Base-by-base conservation (phyloP, 2,329 filamentous ascomycete species). In the Lachnellula hyalina region DNA sequence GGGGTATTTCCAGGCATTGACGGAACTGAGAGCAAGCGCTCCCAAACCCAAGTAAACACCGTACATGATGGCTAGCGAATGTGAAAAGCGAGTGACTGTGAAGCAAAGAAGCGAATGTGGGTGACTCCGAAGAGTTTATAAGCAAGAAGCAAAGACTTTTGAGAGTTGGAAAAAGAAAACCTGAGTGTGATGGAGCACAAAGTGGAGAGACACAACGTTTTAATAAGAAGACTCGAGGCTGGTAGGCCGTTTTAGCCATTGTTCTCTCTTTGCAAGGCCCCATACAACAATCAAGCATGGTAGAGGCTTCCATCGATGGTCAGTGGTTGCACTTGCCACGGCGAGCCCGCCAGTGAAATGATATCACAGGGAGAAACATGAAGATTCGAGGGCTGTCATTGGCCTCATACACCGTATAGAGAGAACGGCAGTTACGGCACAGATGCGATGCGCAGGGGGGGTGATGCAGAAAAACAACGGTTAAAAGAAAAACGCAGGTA, bases 1-100 rank as follows among this genome's bases (percentile, higher is more conserved):
- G 12, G 62, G 62, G 38, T 60, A 64, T 12, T 49, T 52, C 52
- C 54, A 57, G 41, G 62, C 62, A 49, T 50, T 57, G 53, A 51
- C 61, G 12, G 46, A 38, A 12, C 51, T 44, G 21, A 61, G 56
- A 52, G 58, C 61, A 53, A 64, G 28, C 35, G 58, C 57, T 53
- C 55, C 59, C 21, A 58, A 40, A 40, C 23, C 34, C 34, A 62
- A 21, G 34, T 55, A 53, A 47, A 38, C 25, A 32, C 48, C 48
- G 25, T 47, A 56, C 61, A 63, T 63, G 53, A 54, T 40, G 34
- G 40, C 19, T 28, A 28, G 42, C 44, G 14, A 17, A 17, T 35
- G 14, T 17, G 15, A 46, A 19, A 34, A 53, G 35, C 35, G 51
- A 53, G 34, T 53, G 51, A 25, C 14, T 45, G 32, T 40, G 42